phyloP scores from a whole-genome alignment of 306 rosid species.

The Dicorynia guianensis region DNA sequence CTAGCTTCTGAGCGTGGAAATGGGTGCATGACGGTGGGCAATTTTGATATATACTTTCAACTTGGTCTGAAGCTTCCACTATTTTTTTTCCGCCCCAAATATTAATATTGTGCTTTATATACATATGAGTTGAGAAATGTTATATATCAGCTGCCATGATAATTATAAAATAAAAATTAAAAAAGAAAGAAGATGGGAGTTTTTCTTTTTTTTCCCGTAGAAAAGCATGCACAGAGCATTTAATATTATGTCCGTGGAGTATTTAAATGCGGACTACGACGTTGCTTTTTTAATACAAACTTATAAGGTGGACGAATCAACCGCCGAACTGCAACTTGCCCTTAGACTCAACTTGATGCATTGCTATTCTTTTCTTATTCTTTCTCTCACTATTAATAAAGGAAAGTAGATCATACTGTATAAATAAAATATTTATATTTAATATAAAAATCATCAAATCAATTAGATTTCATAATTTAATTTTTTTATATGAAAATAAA shows the following conservation, averaged over 20 bases:
- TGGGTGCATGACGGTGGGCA: conserved; percentile 22
- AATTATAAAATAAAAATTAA: too few species aligned
- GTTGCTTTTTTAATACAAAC: conserved; percentile 24
- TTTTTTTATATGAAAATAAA: too few species aligned
- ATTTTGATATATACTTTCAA: background rate
- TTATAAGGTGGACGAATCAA: conserved; percentile 48
- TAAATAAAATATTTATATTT: too few species aligned
- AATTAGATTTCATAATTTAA: too few species aligned
- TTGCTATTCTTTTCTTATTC: too few species aligned
- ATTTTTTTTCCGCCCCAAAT: background rate
- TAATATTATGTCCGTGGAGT: too few species aligned
- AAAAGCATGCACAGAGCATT: background rate
- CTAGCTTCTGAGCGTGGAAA: background rate
- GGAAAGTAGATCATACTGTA: too few species aligned
- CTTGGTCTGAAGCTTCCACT: conserved; percentile 33
- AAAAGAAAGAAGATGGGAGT: background rate
- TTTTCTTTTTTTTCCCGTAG: background rate
- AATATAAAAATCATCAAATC: too few species aligned
- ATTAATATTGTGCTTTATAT: background rate
- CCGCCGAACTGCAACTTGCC: conserved; percentile 54
- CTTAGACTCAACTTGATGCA: too few species aligned
- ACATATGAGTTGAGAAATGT: conserved; percentile 31
- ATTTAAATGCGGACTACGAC: conserved; percentile 26
- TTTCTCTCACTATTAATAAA: too few species aligned
- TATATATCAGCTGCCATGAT: background rate